These are phyloP conservation scores for Asclepias syriaca DNA, from an alignment of 257 asterid genomes.

Conservation along the genomic window DNA sequence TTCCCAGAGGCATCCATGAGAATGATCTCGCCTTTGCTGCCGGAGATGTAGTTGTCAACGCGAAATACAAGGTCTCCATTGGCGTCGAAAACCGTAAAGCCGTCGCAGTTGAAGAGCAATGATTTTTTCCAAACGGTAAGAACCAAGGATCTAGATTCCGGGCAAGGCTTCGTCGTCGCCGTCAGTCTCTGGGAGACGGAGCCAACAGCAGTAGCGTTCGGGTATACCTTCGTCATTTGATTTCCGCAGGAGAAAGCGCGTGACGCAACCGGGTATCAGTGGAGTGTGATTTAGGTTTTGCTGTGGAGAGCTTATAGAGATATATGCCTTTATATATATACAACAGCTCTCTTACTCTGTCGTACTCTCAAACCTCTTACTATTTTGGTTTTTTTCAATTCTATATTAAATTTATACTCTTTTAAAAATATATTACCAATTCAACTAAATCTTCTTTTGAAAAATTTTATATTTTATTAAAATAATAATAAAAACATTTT, in stretches of 20 bases:
- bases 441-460: too few species aligned
- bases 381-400: too few species aligned
- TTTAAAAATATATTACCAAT: too few species aligned
- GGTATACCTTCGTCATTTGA: slow-evolving; percentile 49
- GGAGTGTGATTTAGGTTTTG: neutral
- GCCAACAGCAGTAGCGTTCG: slow-evolving; percentile 27
- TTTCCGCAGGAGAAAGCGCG: neutral
- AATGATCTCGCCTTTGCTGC: slow-evolving; percentile 35
- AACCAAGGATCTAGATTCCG: slow-evolving; percentile 14
- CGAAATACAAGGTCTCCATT: slow-evolving; percentile 59
- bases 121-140: slow-evolving; percentile 85
- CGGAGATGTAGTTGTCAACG: slow-evolving; percentile 63
- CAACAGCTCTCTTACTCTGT: neutral
- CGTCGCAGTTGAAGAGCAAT: slow-evolving; percentile 57
- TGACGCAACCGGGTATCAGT: neutral
- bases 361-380: too few species aligned
- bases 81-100: slow-evolving; percentile 67
- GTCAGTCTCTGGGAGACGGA: neutral
- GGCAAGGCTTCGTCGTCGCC: slow-evolving; percentile 13
- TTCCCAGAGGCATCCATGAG: slow-evolving; percentile 70
- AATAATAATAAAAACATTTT: too few species aligned
- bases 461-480: too few species aligned
- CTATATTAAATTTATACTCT: too few species aligned
- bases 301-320: neutral
- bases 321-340: neutral